Evolutionary conservation across 768 basidiomycete species (phyloP).

Genomic region (Lactifluus piperatus): DNA sequence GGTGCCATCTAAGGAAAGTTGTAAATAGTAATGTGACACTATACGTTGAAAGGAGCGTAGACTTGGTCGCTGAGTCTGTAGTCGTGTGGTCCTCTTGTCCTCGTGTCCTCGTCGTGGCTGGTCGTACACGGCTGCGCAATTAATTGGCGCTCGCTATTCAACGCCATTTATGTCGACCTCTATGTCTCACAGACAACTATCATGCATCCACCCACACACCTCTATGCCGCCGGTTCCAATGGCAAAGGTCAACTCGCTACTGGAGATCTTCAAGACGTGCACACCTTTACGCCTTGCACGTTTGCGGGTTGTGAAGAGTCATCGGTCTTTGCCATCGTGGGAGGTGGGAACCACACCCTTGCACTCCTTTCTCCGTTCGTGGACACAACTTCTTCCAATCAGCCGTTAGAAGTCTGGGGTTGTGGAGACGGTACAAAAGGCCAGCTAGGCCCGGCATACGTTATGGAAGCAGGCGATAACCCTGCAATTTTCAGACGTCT

Average conservation of each 20-base stretch:
- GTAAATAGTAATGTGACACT: too few species aligned
- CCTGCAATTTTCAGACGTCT: conserved; percentile 42
- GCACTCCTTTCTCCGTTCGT: conserved; percentile 40
- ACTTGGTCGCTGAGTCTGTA: background rate
- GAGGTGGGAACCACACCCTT: conserved; percentile 77
- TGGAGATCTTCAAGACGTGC: conserved; percentile 32
- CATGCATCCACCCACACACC: background rate
- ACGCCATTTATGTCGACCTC: too few species aligned
- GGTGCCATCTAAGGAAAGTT: conserved; percentile 3
- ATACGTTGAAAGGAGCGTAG: background rate
- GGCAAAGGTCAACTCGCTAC: conserved; percentile 40
- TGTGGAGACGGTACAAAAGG: conserved; percentile 63
- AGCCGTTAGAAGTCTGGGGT: conserved; percentile 49
- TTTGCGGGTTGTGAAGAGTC: conserved; percentile 24
- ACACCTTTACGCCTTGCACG: conserved; percentile 31
- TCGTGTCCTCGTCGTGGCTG: background rate
- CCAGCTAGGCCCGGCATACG: conserved; percentile 53
- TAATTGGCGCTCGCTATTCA: background rate
- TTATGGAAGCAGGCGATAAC: conserved; percentile 15
- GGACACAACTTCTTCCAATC: background rate
- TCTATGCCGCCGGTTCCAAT: conserved; percentile 41
- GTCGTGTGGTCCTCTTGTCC: background rate
- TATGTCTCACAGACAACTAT: background rate
- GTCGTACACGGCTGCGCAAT: too few species aligned
- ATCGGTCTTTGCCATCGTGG: conserved; percentile 43